Evolutionary conservation across 768 basidiomycete genomes (phyloP).

Genomic region (Termitomyces bulborhizus): DNA sequence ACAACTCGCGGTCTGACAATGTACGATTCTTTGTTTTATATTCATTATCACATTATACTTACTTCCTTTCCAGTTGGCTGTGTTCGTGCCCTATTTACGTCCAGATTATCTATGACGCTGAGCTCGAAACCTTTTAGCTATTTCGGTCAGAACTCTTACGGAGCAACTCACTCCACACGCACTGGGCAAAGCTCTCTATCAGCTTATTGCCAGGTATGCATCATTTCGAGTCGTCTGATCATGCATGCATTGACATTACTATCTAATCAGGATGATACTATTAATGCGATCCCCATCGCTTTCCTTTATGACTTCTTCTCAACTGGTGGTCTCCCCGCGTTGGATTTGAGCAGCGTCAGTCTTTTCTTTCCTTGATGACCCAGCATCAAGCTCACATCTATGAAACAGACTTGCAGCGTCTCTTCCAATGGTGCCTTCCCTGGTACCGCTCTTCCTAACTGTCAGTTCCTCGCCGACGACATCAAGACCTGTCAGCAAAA

Average conservation of each 20-base stretch:
- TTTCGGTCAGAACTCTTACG: conserved; percentile 57
- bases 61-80: conserved; percentile 18
- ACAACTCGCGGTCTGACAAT: conserved; percentile 31
- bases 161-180: conserved; percentile 37
- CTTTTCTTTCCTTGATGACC: background rate
- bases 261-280: conserved; percentile 39
- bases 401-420: conserved; percentile 43
- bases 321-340: conserved; percentile 47
- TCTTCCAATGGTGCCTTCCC: conserved; percentile 36
- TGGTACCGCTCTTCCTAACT: conserved; percentile 53
- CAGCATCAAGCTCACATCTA: background rate
- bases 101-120: background rate
- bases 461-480: conserved; percentile 45
- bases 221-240: background rate
- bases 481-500: conserved; percentile 53
- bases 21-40: conserved; percentile 16
- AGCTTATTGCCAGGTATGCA: conserved; percentile 44
- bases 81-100: conserved; percentile 1
- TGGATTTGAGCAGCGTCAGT: conserved; percentile 55
- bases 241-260: background rate
- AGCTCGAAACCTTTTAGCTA: conserved; percentile 16
- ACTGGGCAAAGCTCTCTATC: conserved; percentile 36
- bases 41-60: background rate
- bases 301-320: conserved; percentile 59
- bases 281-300: conserved; percentile 56